A percentile compares a stretch with the other conserved stretches of the same genome.
Conservation (phyloP, 1,284 basidiomycete species). For the Phellinidium pouzarii region DNA sequence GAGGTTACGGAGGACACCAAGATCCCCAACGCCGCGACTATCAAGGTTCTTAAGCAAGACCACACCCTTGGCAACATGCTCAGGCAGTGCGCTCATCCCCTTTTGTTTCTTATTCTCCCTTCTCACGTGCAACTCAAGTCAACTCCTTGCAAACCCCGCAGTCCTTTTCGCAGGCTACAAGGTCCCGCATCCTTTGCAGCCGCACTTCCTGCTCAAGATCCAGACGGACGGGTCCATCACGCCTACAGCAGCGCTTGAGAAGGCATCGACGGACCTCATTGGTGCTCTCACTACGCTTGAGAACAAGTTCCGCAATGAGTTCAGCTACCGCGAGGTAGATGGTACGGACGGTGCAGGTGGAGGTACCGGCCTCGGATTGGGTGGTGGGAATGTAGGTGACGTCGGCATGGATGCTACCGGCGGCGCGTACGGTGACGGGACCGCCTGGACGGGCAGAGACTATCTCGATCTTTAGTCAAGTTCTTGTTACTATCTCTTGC, state of each 20-base stretch:
- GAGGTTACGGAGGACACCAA: constrained; percentile 94
- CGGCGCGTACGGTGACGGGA: constrained; percentile 14
- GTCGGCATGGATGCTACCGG: neutral
- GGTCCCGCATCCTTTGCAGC: constrained; percentile 93
- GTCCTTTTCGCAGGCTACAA: constrained; percentile 97
- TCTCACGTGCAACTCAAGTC: constrained; percentile 38
- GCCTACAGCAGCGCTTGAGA: constrained; percentile 78
- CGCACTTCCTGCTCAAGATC: constrained; percentile 89
- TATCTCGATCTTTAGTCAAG: constrained; percentile 57
- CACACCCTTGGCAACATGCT: constrained; percentile 97
- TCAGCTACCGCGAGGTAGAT: constrained; percentile 65
- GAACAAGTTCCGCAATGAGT: constrained; percentile 70
- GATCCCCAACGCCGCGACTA: constrained; percentile 93
- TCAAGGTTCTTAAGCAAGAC: constrained; percentile 93
- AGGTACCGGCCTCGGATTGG: neutral
- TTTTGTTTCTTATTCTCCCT: constrained; percentile 3
- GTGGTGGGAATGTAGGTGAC: constrained; percentile 26
- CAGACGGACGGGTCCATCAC: constrained; percentile 89
- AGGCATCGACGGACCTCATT: constrained; percentile 81
- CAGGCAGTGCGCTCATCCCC: constrained; percentile 59
- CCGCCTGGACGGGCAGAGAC: constrained; percentile 38
- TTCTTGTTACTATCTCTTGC: neutral
- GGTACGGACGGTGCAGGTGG: constrained; percentile 35
- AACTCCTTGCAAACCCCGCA: constrained; percentile 79
- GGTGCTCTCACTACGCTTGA: constrained; percentile 64